Evolutionary conservation across 768 basidiomycete genomes (phyloP).

Genomic region (Lactarius indigo): DNA sequence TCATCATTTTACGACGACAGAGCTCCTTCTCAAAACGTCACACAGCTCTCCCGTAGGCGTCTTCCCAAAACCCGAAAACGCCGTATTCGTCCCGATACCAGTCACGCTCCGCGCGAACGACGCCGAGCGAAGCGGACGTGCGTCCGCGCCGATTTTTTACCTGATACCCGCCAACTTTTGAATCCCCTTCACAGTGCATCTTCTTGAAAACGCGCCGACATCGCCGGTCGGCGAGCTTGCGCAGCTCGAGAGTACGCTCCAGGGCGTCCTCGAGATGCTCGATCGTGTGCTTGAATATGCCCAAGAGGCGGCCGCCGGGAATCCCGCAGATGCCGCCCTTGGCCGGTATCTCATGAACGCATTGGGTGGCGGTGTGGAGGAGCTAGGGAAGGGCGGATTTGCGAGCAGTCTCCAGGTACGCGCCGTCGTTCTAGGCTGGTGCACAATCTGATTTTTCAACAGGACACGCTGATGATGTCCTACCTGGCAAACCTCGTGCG

Average conservation of each 20-base stretch:
- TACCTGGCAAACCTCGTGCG: slow-evolving; percentile 93
- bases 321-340: slow-evolving; percentile 75
- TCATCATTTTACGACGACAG: neutral
- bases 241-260: slow-evolving; percentile 69
- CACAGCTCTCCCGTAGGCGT: slow-evolving; percentile 83
- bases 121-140: slow-evolving; percentile 81
- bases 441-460: slow-evolving; percentile 23
- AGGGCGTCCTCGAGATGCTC: slow-evolving; percentile 70
- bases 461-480: slow-evolving; percentile 93
- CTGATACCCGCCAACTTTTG: slow-evolving; percentile 6
- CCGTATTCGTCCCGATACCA: slow-evolving; percentile 91
- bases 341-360: slow-evolving; percentile 92
- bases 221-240: slow-evolving; percentile 60
- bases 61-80: slow-evolving; percentile 88
- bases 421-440: neutral
- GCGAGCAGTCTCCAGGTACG: slow-evolving; percentile 71
- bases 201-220: slow-evolving; percentile 50
- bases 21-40: neutral
- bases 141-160: slow-evolving; percentile 34
- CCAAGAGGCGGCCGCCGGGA: slow-evolving; percentile 71
- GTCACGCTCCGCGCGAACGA: slow-evolving; percentile 80
- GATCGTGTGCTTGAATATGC: slow-evolving; percentile 86
- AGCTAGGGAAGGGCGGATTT: slow-evolving; percentile 70
- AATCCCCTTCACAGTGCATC: slow-evolving; percentile 55
- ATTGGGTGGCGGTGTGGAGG: slow-evolving; percentile 64